Conservation (phyloP, 768 basidiomycete species). For the Mycena epipterygia region DNA sequence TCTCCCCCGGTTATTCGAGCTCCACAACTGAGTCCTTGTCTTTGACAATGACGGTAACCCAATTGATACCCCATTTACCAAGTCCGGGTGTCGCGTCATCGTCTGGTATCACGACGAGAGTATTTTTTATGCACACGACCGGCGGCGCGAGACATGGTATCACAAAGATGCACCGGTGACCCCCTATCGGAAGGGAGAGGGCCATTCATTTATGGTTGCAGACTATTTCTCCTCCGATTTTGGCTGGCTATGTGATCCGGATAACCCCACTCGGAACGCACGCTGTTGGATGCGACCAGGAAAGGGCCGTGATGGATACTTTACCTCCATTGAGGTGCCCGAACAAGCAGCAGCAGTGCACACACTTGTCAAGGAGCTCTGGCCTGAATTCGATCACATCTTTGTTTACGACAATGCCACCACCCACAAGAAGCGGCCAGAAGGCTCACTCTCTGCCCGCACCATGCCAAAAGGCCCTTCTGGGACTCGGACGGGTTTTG, state of each 20-base stretch:
- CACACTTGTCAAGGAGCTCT: conserved; percentile 34
- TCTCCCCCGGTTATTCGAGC: conserved; percentile 26
- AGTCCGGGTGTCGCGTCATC: conserved; percentile 14
- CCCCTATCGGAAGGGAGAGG: conserved; percentile 43
- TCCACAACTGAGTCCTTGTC: background rate
- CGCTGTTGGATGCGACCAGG: conserved; percentile 34
- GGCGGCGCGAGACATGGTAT: conserved; percentile 34
- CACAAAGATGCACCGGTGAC: conserved; percentile 28
- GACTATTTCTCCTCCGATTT: conserved; percentile 45
- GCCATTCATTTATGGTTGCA: conserved; percentile 44
- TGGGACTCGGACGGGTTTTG: conserved; percentile 22
- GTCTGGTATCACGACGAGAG: conserved; percentile 42
- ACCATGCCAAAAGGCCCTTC: conserved; percentile 32
- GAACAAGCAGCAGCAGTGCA: conserved; percentile 34
- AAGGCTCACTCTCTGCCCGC: conserved; percentile 40
- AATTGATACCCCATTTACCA: background rate
- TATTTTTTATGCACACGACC: too few relatives aligned
- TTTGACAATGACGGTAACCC: conserved; percentile 22
- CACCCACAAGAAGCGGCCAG: conserved; percentile 39
- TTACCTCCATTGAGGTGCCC: conserved; percentile 32
- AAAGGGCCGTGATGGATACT: conserved; percentile 40
- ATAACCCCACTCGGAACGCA: conserved; percentile 21
- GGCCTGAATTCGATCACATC: conserved; percentile 33
- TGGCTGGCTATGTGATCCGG: conserved; percentile 31
- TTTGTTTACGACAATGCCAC: conserved; percentile 36